Evolutionary conservation across 2,329 filamentous ascomycete genomes (phyloP), one percentile per base, ranked within the genome.

Genomic region (Epichloe typhina): DNA sequence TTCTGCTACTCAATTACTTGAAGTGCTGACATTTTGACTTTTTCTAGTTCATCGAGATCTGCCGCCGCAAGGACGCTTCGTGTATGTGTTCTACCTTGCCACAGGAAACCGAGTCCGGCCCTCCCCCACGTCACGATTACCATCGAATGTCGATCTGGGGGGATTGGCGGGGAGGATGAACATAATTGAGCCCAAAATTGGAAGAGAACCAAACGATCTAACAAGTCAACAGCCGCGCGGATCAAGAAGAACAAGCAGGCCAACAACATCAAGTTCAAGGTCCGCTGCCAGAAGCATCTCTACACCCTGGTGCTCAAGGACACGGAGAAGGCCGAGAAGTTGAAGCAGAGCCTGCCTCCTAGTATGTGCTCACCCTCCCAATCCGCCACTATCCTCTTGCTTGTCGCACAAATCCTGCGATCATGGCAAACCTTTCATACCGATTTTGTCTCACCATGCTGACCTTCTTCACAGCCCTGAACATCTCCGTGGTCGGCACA

Each of bases 241-340:
- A 88, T 91, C 80, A 91, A 97, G 89, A 93, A 94, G 82, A 95
- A 84, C 83, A 85, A 83, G 75, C 84, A 86, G 77, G 77, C 78
- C 69, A 81, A 84, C 72, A 84, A 91, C 80, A 90, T 93, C 84
- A 98, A 98, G 86, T 97, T 98, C 89, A 98, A 98, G 88, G 91
- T 98, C 82, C 88, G 93, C 74, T 97, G 93, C 86, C 80, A 88
- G 72, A 83, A 84, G 69, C 84, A 93, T 80, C 80, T 98, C 64
- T 98, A 98, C 86, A 96, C 93, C 64, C 84, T 98, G 65, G 87
- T 95, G 71, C 84, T 98, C 67, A 96, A 95, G 84, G 93, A 98
- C 77, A 82, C 83, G 69, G 93, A 96, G 72, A 97, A 97, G 88
- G 94, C 91, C 74, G 93, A 97, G 80, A 98, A 98, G 87, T 84